phyloP scores from a whole-genome alignment of 129 eudicot species.

The Gnaphalium uliginosum region DNA sequence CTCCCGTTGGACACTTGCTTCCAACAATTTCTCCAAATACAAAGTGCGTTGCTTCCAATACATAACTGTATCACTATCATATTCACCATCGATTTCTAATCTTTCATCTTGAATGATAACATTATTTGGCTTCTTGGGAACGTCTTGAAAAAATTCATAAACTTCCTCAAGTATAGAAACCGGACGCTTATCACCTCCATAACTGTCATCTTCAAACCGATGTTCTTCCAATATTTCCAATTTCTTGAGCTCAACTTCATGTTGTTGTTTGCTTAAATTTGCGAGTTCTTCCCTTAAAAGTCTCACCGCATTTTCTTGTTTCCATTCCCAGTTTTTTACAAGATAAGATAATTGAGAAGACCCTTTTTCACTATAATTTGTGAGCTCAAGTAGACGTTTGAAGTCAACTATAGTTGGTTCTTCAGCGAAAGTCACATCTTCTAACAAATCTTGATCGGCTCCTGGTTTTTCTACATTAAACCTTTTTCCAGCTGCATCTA shows the following conservation, averaged over 20 bases:
- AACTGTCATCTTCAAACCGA: slow-evolving; percentile 63
- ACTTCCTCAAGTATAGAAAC: slow-evolving; percentile 63
- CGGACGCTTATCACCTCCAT: slow-evolving; percentile 64
- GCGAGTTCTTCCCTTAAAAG: slow-evolving; percentile 91
- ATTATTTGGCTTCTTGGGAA: slow-evolving; percentile 55
- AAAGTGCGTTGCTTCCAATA: slow-evolving; percentile 84
- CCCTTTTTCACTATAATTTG: slow-evolving; percentile 79
- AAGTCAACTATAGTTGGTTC: slow-evolving; percentile 69
- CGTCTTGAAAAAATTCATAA: slow-evolving; percentile 55
- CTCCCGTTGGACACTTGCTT: slow-evolving; percentile 73
- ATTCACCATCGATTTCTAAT: slow-evolving; percentile 67
- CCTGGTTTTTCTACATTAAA: slow-evolving; percentile 72
- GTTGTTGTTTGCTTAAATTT: slow-evolving; percentile 75
- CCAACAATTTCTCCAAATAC: slow-evolving; percentile 65
- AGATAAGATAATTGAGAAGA: slow-evolving; percentile 73
- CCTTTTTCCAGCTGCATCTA: slow-evolving; percentile 74
- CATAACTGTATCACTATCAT: slow-evolving; percentile 47
- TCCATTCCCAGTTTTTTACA: slow-evolving; percentile 78
- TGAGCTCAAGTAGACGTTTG: slow-evolving; percentile 63
- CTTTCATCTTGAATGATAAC: slow-evolving; percentile 49
- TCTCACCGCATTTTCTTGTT: slow-evolving; percentile 78
- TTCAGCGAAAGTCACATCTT: slow-evolving; percentile 54
- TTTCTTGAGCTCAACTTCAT: slow-evolving; percentile 74
- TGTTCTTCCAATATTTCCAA: slow-evolving; percentile 81
- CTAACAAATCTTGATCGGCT: slow-evolving; percentile 63